These are phyloP conservation scores for Pontederia paniculata DNA, from an alignment of 176 grass and related monocot species.

Conservation along the genomic window DNA sequence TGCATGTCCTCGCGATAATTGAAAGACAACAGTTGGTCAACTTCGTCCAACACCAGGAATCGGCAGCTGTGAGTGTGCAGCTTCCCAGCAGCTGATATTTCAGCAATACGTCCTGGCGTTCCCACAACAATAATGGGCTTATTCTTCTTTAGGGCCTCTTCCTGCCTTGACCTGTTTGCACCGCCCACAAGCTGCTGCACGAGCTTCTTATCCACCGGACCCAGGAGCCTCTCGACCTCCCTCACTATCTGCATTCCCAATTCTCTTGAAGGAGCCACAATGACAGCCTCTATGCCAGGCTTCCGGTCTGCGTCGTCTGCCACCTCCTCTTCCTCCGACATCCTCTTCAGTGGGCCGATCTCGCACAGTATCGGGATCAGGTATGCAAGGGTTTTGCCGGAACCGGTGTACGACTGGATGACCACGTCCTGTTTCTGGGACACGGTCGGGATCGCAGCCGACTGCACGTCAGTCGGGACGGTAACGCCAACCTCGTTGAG, in stretches of 20 bases:
- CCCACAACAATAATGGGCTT: slow-evolving; percentile 77
- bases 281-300: slow-evolving; percentile 65
- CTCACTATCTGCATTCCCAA: slow-evolving; percentile 91
- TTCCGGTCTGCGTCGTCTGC: slow-evolving; percentile 30
- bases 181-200: slow-evolving; percentile 90
- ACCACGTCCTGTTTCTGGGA: slow-evolving; percentile 65
- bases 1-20: slow-evolving; percentile 98
- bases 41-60: slow-evolving; percentile 91
- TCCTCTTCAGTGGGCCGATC: slow-evolving; percentile 55
- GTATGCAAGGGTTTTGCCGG: slow-evolving; percentile 77
- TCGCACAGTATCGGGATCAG: slow-evolving; percentile 80
- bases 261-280: slow-evolving; percentile 92
- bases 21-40: slow-evolving; percentile 81
- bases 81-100: slow-evolving; percentile 84
- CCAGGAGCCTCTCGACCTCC: slow-evolving; percentile 71
- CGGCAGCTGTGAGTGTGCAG: slow-evolving; percentile 70
- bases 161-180: slow-evolving; percentile 77
- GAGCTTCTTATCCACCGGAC: slow-evolving; percentile 60
- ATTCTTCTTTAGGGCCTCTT: slow-evolving; percentile 91
- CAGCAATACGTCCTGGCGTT: slow-evolving; percentile 78
- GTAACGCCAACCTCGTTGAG: slow-evolving; percentile 57
- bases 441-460: slow-evolving; percentile 67
- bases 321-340: slow-evolving; percentile 19
- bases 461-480: slow-evolving; percentile 79
- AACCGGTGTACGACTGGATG: slow-evolving; percentile 84